Conservation (phyloP, 805 yeast genomes). For the Wickerhamomyces canadensis region DNA sequence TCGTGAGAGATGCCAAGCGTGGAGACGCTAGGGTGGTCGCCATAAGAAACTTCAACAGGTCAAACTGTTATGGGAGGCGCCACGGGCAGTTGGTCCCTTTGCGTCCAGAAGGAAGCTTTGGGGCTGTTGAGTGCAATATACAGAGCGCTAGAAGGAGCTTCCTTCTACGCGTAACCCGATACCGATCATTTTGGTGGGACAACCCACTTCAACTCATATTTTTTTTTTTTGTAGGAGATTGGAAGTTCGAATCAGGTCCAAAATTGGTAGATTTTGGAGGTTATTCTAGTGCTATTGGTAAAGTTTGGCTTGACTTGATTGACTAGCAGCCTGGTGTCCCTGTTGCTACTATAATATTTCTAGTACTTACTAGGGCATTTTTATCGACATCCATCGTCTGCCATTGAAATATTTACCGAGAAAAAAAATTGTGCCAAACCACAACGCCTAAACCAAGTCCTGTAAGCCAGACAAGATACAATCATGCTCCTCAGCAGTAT, state of each 20-base stretch:
- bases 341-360: no score
- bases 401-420: no score
- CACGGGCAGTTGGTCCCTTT: conserved; percentile 52
- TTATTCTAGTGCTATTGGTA: no score
- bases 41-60: conserved; percentile 39
- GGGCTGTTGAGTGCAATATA: conserved; percentile 58
- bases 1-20: conserved; percentile 55
- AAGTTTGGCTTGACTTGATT: no score
- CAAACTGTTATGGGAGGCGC: conserved; percentile 43
- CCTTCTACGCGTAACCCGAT: conserved; percentile 40
- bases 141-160: conserved; percentile 33
- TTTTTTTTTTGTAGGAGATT: conserved; percentile 4
- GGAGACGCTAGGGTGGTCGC: conserved; percentile 51
- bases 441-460: conserved; percentile 12
- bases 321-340: no score
- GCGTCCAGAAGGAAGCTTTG: conserved; percentile 1
- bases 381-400: no score
- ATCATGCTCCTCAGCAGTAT: conserved; percentile 71
- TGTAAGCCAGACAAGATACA: conserved; percentile 2
- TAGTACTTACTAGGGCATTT: no score
- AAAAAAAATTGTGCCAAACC: no score
- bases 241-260: no score
- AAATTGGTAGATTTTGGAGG: no score
- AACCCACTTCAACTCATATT: conserved; percentile 29
- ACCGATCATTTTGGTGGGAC: conserved; percentile 54